Evolutionary conservation across 169 alveolate species (phyloP).

Genomic region (Toxoplasma gondii): DNA sequence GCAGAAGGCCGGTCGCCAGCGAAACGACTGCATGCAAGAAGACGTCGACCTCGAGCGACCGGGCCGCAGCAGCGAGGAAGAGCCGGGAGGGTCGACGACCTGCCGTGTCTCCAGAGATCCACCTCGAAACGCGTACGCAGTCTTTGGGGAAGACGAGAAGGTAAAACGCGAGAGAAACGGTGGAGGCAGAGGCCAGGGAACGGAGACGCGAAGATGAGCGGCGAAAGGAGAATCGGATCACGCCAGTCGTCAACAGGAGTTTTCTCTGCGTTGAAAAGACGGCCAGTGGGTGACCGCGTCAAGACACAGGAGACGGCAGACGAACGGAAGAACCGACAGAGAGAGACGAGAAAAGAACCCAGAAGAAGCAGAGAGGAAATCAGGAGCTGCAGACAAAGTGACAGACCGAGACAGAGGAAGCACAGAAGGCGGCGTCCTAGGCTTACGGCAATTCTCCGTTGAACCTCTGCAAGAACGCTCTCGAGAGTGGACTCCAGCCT

Average conservation of each 20-base stretch:
- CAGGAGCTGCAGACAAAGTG: neutral
- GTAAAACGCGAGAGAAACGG: no score
- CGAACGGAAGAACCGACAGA: neutral
- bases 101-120: neutral
- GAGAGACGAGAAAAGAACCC: neutral
- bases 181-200: no score
- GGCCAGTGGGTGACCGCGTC: no score
- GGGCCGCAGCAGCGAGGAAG: neutral
- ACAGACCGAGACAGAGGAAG: neutral
- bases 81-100: neutral
- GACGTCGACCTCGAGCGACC: no score
- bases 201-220: no score
- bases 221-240: no score
- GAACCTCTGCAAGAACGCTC: neutral
- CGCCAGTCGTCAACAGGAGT: no score
- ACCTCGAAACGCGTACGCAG: no score
- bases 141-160: no score
- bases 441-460: conserved; percentile 6
- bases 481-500: neutral
- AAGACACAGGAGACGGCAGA: no score
- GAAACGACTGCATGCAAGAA: no score
- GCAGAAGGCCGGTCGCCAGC: neutral
- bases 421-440: neutral
- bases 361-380: neutral
- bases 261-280: no score